Base-by-base conservation (phyloP, 306 rosid species). In the Boehmeria nivea region DNA sequence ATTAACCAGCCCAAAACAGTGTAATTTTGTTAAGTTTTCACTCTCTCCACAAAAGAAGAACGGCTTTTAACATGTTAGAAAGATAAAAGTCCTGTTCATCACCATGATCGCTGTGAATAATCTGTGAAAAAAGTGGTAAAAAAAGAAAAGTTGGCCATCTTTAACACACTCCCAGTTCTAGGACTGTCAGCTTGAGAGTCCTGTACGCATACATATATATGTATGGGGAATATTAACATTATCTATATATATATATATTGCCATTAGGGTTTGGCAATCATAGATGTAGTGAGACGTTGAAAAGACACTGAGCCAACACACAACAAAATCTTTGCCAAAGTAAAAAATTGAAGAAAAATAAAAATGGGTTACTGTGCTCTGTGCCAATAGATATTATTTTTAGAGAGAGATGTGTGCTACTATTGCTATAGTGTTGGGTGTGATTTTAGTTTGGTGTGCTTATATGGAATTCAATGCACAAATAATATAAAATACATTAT, bases 121-220 rank as follows among this genome's bases (percentile, higher is more conserved):
- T 68, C 85, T 79, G 81, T 52, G 64, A 68, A 64, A 78, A 47
- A 63, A 21, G n/a, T n/a, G n/a, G n/a, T n/a, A 49, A 43, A 7
- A 8, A 56, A 66, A 67, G 66, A 62, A 83, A 83, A 83, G 84
- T 62, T 83, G 66, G 78, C 67, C 73, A 67, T 81, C 88, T 78
- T 87, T 83, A 81, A 67, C 85, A 63, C 93, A 83, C 86, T 87
- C 75, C 62, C 86, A 76, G 84, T 87, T 87, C 84, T 76, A 78
- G 69, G 72, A 76, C 76, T 72, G 88, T 81, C 93, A 78, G 84
- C 78, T 78, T 74, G 64, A 66, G 70, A 80, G 19, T 13, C 51
- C 82, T 60, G 66, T 63, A 60, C 47, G 28, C 64, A 68, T 44
- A 27, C 19, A 40, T n/a, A 40, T 40, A 40, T 40, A 40, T n/a